phyloP scores from a whole-genome alignment of 1,284 basidiomycete genomes.

The Xerocomus tenax region DNA sequence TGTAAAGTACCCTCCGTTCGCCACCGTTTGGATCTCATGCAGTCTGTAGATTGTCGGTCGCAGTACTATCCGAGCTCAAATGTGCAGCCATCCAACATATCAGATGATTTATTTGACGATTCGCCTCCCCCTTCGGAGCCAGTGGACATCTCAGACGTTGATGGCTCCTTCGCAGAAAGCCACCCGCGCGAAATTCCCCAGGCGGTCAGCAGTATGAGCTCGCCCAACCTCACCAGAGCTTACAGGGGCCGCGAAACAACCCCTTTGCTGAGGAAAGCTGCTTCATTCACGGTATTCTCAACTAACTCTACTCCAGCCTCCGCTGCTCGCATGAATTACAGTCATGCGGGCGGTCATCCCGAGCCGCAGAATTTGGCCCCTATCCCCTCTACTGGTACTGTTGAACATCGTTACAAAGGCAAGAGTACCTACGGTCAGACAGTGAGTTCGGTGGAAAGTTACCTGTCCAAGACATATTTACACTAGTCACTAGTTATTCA shows the following conservation, averaged over 20 bases:
- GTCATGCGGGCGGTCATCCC: neutral
- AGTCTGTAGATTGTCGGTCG: conserved; percentile 48
- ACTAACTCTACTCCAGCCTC: conserved; percentile 12
- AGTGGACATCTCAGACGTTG: conserved; percentile 23
- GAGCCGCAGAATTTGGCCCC: conserved; percentile 2
- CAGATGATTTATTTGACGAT: conserved; percentile 33
- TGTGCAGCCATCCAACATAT: conserved; percentile 41
- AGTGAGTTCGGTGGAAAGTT: conserved; percentile 38
- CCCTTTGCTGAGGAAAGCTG: conserved; percentile 39
- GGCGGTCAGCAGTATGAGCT: conserved; percentile 37
- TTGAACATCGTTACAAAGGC: conserved; percentile 36
- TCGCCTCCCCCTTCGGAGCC: conserved; percentile 15
- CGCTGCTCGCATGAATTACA: neutral
- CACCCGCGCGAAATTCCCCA: conserved; percentile 27
- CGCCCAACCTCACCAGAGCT: neutral
- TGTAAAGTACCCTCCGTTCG: conserved; percentile 36
- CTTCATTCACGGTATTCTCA: conserved; percentile 27
- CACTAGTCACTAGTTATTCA: conserved; percentile 60
- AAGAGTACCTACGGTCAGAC: conserved; percentile 79
- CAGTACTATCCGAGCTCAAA: conserved; percentile 56
- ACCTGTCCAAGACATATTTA: neutral
- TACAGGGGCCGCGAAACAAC: conserved; percentile 25
- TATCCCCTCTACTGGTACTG: conserved; percentile 13
- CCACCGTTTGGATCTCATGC: conserved; percentile 4
- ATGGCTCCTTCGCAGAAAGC: conserved; percentile 1